Evolutionary conservation across 192 early-diverging fungal genomes (phyloP).

Genomic region (Endogone sp.): DNA sequence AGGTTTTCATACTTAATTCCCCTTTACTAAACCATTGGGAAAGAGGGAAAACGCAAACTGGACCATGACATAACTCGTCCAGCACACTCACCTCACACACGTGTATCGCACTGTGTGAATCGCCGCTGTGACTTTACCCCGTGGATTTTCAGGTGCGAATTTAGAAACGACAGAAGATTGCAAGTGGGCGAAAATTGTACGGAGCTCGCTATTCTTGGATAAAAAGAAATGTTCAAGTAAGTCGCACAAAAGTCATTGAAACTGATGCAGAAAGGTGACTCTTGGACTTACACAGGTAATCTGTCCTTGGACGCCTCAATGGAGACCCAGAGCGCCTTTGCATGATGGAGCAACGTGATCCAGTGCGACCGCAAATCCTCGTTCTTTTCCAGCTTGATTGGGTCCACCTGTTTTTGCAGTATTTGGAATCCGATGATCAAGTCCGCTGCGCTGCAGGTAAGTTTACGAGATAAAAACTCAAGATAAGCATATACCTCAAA

Average conservation of each 20-base stretch:
- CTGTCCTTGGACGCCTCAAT: constrained; percentile 39
- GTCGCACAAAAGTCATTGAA: too few species aligned
- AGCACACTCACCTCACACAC: constrained; percentile 24
- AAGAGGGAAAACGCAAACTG: too few species aligned
- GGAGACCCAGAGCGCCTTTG: constrained; percentile 40
- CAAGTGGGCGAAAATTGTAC: constrained; percentile 39
- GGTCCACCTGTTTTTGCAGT: constrained; percentile 18
- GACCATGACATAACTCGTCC: background rate
- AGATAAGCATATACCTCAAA: too few species aligned
- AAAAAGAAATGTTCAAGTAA: background rate
- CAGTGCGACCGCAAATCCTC: constrained; percentile 38
- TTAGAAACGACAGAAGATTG: constrained; percentile 36
- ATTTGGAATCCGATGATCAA: background rate
- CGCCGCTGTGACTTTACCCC: too few species aligned
- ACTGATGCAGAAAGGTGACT: background rate
- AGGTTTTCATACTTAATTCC: too few species aligned
- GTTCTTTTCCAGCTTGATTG: constrained; percentile 22
- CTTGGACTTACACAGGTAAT: constrained; percentile 17
- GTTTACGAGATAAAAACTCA: too few species aligned
- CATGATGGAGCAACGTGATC: constrained; percentile 40
- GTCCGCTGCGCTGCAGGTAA: background rate
- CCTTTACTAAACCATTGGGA: too few species aligned
- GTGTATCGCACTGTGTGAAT: constrained; percentile 31
- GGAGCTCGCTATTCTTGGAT: constrained; percentile 31
- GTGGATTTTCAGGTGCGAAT: constrained; percentile 27